Evolutionary conservation across 2,329 filamentous ascomycete species (phyloP), one percentile per base, ranked within the genome.

Genomic region (Fonsecaea erecta): DNA sequence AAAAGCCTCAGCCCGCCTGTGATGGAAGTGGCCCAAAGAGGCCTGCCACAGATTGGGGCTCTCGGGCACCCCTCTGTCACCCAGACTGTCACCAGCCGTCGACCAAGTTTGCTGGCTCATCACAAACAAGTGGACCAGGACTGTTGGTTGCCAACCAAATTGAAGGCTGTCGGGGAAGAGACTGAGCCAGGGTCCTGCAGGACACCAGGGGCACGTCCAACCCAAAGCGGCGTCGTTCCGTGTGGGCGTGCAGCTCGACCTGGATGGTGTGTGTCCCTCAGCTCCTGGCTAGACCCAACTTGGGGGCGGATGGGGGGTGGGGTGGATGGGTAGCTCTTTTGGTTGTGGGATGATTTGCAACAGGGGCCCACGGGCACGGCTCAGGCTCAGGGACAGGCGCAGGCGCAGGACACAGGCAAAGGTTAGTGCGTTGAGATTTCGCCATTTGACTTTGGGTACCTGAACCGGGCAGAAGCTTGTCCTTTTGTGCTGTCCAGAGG

Each of bases 211-310:
- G 52, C 28, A 53, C 26, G 16, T 21, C 35, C 64, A 52, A 60
- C 48, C 24, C 30, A 51, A 32, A 24, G 28, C 52, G 43, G 58
- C 51, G 34, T 32, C 53, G 37, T 43, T 51, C 52, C 18, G 30
- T 54, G 46, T 30, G 54, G 16, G 54, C 28, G 53, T 32, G n/a
- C 34, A 30, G 55, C 37, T 32, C n/a, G 55, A 51, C 55, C 40
- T 34, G 40, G 28, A 32, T 48, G 40, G 37, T 24, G 11, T 51
- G 35, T 34, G 30, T 30, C 9, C 24, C 34, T n/a, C 55, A 43
- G 5, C 48, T 52, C 60, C 60, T 66, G 64, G 51, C 64, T 66
- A 66, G 54, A 62, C 59, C 55, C 37, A 60, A 55, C 28, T 7
- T n/a, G 60, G 54, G 24, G 32, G 46, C n/a, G n/a, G n/a, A n/a